phyloP scores from a whole-genome alignment of 352 stramenopile genomes.

The Globisporangium nodosum region DNA sequence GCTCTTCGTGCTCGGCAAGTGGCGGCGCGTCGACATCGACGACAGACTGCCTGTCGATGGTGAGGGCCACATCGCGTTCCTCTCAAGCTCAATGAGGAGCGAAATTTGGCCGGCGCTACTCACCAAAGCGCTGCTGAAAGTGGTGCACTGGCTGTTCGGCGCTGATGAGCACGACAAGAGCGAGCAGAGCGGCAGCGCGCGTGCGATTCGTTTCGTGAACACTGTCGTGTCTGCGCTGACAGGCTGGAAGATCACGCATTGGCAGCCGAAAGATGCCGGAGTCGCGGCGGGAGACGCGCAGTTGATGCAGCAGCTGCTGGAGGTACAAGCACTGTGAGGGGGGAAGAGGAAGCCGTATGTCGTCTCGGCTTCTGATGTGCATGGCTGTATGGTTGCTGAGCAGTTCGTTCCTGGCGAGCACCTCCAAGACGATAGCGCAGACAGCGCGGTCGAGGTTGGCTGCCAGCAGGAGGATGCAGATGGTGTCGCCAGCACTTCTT shows the following conservation, averaged over 20 bases:
- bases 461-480: not conserved
- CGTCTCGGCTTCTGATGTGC: not conserved
- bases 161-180: not conserved
- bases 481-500: not conserved
- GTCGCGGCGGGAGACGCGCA: conserved; percentile 17
- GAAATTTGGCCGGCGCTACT: conserved; percentile 70
- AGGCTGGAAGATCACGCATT: conserved; percentile 52
- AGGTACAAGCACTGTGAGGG: conserved; percentile 12
- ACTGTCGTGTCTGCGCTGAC: conserved; percentile 39
- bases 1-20: conserved; percentile 65
- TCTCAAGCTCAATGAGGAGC: conserved; percentile 49
- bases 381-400: not conserved
- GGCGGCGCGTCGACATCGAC: conserved; percentile 66
- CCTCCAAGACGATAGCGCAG: not conserved
- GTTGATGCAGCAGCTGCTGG: conserved; percentile 29
- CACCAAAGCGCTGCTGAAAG: conserved; percentile 72
- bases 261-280: conserved; percentile 7
- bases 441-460: not conserved
- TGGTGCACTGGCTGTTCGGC: conserved; percentile 38
- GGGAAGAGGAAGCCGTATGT: not conserved
- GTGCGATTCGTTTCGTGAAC: conserved; percentile 20
- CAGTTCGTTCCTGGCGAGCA: conserved; percentile 9
- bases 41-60: conserved; percentile 57
- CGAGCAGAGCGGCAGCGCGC: not conserved
- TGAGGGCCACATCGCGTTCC: conserved; percentile 39